Evolutionary conservation across 1,284 basidiomycete species (phyloP).

Genomic region (Cutaneotrichosporon cutaneum): DNA sequence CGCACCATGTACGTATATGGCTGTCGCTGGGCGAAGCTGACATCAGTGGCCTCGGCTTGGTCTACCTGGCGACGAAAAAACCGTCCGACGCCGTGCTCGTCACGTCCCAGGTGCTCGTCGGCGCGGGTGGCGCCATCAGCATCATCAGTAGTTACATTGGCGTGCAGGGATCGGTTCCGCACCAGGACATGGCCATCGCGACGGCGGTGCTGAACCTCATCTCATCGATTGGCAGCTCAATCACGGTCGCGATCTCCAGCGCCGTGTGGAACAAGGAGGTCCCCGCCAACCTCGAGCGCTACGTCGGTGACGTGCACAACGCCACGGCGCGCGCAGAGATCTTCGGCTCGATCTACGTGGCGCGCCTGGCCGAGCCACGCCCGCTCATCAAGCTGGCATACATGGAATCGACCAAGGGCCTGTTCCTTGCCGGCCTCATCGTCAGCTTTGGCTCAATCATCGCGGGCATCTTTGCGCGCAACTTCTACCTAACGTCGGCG

Average conservation of each 20-base stretch:
- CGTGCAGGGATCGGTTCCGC: conserved; percentile 13
- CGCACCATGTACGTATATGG: conserved; percentile 21
- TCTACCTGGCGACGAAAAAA: conserved; percentile 11
- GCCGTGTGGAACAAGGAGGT: conserved; percentile 28
- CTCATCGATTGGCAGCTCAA: conserved; percentile 16
- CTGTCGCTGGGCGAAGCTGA: background rate
- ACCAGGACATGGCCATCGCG: conserved; percentile 15
- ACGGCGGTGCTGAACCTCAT: conserved; percentile 14
- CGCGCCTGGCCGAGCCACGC: conserved; percentile 32
- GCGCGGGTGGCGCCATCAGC: conserved; percentile 28
- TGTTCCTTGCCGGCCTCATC: conserved; percentile 34
- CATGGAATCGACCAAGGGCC: conserved; percentile 28
- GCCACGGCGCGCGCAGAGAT: conserved; percentile 34
- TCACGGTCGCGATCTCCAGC: conserved; percentile 6
- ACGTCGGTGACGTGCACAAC: conserved; percentile 33
- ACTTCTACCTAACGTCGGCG: conserved; percentile 36
- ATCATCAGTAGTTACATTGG: conserved; percentile 42
- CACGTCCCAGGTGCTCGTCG: conserved; percentile 29
- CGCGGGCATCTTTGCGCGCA: conserved; percentile 29
- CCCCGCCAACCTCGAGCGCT: conserved; percentile 30
- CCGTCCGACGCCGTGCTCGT: conserved; percentile 38
- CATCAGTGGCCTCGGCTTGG: conserved; percentile 13
- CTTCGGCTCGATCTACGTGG: conserved; percentile 36
- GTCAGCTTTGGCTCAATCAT: conserved; percentile 33
- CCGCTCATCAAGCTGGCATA: conserved; percentile 37